A percentile compares a stretch with the other conserved stretches of the same genome.
phyloP scores from a whole-genome alignment of 352 stramenopile species.

The Globisporangium megalacanthum region DNA sequence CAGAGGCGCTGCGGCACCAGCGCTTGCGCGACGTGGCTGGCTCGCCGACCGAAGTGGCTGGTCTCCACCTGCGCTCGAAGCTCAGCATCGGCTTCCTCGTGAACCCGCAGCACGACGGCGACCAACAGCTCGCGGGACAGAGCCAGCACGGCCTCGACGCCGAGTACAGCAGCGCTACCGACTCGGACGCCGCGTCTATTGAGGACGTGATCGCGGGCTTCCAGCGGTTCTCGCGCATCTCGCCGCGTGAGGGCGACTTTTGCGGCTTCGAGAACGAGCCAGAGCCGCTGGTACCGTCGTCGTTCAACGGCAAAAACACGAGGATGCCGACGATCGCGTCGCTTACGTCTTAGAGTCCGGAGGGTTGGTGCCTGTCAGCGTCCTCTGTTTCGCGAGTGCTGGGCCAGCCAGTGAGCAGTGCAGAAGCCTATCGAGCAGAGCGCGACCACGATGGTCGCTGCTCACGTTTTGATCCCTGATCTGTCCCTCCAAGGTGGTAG shows the following conservation, averaged over 20 bases:
- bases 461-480: too few relatives aligned
- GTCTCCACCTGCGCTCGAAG: conserved; percentile 28
- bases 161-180: conserved; percentile 10
- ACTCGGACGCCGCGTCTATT: conserved; percentile 9
- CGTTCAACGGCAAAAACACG: conserved; percentile 11
- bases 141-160: conserved; percentile 1
- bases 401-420: background rate
- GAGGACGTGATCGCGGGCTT: conserved; percentile 14
- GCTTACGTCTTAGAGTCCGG: too few relatives aligned
- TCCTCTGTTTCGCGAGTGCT: too few relatives aligned
- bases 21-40: conserved; percentile 12
- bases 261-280: background rate
- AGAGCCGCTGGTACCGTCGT: conserved; percentile 6
- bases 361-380: too few relatives aligned
- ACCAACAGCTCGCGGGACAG: background rate
- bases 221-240: conserved; percentile 14
- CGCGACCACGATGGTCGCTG: too few relatives aligned
- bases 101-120: conserved; percentile 18
- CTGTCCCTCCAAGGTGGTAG: too few relatives aligned
- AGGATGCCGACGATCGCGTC: conserved; percentile 11
- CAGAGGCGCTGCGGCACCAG: conserved; percentile 15
- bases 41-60: conserved; percentile 22
- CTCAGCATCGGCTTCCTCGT: conserved; percentile 61
- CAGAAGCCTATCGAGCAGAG: background rate
- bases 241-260: conserved; percentile 9